Base-by-base conservation (phyloP, 371 early-diverging fungal genomes). In the Actinomucor elegans region DNA sequence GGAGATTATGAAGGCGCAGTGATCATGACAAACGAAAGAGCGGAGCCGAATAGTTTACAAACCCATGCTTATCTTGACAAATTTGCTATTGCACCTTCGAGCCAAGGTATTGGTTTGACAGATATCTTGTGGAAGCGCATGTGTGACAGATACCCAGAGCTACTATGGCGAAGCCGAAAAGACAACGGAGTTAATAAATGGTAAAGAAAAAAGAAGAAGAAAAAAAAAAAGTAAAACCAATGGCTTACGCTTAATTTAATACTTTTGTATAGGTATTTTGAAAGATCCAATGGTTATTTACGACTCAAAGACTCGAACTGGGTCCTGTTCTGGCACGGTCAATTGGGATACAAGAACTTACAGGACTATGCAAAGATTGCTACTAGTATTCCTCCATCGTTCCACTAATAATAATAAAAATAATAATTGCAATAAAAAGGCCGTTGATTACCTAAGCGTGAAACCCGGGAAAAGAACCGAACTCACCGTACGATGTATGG, bases 181-280 rank as follows among this genome's bases (percentile, higher is more conserved):
- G 84, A 87, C 33, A 97, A 97, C 59, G 90, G 88, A 0, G 95
- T 97, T 17, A 97, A 96, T 59, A 89, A 89, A 61, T 96, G 96
- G 96, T 80, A 69, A 46, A 50, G n/a, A 26, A 29, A 23, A 9
- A 15, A 46, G 3, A 27, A 17, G 47, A 31, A n/a, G n/a, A n/a
- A n/a, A 34, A n/a, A n/a, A n/a, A n/a, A n/a, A n/a, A n/a, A n/a
- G n/a, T n/a, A n/a, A n/a, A n/a, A n/a, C n/a, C n/a, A n/a, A n/a
- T n/a, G n/a, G n/a, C n/a, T n/a, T n/a, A n/a, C n/a, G n/a, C n/a
- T 21, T 35, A 21, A n/a, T n/a, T n/a, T n/a, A n/a, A n/a, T n/a
- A n/a, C n/a, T n/a, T n/a, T 32, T 6, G 5, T 23, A n/a, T 51
- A 85, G 85, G 85, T 94, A 95, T 51, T 95, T 94, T 83, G 94